Evolutionary conservation across 2,329 filamentous ascomycete genomes (phyloP), one percentile per base, ranked within the genome.

Genomic region (Aspergillus candidus): DNA sequence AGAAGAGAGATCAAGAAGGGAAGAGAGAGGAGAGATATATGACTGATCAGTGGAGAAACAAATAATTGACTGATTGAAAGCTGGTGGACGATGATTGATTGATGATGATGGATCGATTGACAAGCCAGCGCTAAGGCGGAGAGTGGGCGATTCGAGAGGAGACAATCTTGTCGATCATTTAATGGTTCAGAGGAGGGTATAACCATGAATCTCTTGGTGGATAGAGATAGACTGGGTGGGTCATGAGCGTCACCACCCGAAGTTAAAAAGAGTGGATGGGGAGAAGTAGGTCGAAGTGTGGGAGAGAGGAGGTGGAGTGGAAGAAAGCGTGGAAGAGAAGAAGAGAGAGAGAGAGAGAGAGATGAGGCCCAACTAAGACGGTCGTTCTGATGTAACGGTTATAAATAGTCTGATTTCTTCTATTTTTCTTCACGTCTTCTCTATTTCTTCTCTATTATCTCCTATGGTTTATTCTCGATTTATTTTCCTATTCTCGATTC

Each of bases 391-490:
- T 27, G 22, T 2, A 27, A 8, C 22, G 22, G 22, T 27, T 27
- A 27, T 27, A 27, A 27, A 27, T 27, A 27, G 22, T 27, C 8
- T 40, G 18, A 10, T 32, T 40, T 18, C 32, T 27, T 12, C 29
- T 13, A 13, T 41, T 17, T 17, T 22, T 39, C 33, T 37, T n/a
- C n/a, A n/a, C n/a, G n/a, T n/a, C 18, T 35, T 27, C 6, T 34
- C 12, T 45, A 34, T 39, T 15, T 31, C 11, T 11, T 29, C 36
- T 40, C 31, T 49, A 46, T 33, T 40, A n/a, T 47, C 48, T n/a
- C 34, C 43, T 31, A 31, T 36, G 27, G 8, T 32, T 18, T 18
- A 11, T 18, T 32, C 44, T 81, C 32, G 38, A 14, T 41, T 41
- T 36, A 32, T 43, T 37, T 34, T 41, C 27, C 40, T 15, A 36